Evolutionary conservation across 176 grass and related monocot genomes (phyloP).

Genomic region (Lolium multiflorum): DNA sequence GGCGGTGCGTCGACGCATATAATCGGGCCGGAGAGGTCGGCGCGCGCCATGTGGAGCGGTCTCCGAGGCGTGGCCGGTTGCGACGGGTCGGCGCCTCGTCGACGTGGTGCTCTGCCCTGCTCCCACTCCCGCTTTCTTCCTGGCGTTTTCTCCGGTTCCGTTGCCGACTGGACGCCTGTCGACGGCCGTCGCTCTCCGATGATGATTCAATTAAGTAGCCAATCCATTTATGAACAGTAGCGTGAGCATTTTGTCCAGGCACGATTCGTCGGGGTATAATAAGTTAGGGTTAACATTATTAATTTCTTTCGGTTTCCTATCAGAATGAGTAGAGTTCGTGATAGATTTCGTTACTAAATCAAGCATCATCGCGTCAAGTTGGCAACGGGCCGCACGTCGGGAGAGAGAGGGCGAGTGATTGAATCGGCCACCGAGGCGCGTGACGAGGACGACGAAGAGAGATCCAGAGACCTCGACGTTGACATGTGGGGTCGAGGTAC

Average conservation of each 20-base stretch:
- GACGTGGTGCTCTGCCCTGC: background rate
- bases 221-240: background rate
- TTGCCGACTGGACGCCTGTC: conserved; percentile 43
- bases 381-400: background rate
- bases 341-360: background rate
- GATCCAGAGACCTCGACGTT: conserved; percentile 20
- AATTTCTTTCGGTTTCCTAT: too few species aligned
- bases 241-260: conserved; percentile 3
- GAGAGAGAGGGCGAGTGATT: background rate
- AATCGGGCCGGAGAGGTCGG: conserved; percentile 28
- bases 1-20: conserved; percentile 20
- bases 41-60: conserved; percentile 37
- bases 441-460: conserved; percentile 38
- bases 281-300: background rate
- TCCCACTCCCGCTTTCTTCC: background rate
- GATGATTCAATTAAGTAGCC: background rate
- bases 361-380: background rate
- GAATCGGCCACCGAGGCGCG: background rate
- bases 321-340: background rate
- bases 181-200: background rate
- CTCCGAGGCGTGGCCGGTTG: conserved; percentile 36
- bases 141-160: conserved; percentile 22
- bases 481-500: conserved; percentile 29
- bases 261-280: background rate
- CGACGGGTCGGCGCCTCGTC: background rate